Base-by-base conservation (phyloP, 2,329 filamentous ascomycete genomes). In the Gnomoniopsis sp. region DNA sequence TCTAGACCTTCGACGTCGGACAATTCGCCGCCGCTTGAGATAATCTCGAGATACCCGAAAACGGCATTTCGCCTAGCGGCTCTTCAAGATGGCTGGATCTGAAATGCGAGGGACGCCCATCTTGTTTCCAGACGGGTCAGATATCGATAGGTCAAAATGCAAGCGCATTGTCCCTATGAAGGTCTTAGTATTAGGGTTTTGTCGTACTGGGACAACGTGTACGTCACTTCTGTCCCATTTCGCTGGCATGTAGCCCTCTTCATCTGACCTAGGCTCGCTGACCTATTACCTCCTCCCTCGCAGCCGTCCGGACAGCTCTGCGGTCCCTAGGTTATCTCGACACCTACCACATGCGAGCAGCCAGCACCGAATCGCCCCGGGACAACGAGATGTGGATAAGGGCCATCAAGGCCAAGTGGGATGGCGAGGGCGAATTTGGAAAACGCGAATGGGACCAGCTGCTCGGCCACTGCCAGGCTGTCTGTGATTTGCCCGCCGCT, bases 121-220 rank as follows among this genome's bases (percentile, higher is more conserved):
- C 30, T 53, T 61, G 26, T 49, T 59, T 8, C 49, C 38, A 19
- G 59, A 61, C 19, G 57, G 57, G 68, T 88, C 85, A 46, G 83
- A 85, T 68, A 88, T 90, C 71, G 85, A 91, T 72, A 78, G 84
- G 52, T 79, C 84, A 64, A 75, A 85, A 76, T 87, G 85, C 71
- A 80, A 79, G 60, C 85, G 88, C 57, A 82, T 77, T 34, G 86
- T 89, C 53, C 88, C 88, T 36, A 90, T 91, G 88, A 84, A 84
- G 69, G 84, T 91, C 49, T 82, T 91, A 36, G 82, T 87, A 49
- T 79, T 91, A 0, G 88, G 88, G 49, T 79, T 90, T 19, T 86
- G 86, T 57, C 80, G 88, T 63, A 62, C 60, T 1, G 60, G 60
- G 54, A 62, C 60, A 30, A 60, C 48, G 54, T 62, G 60, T 62